Evolutionary conservation across 1,284 basidiomycete species (phyloP).

Genomic region (Ceratobasidium sp.): DNA sequence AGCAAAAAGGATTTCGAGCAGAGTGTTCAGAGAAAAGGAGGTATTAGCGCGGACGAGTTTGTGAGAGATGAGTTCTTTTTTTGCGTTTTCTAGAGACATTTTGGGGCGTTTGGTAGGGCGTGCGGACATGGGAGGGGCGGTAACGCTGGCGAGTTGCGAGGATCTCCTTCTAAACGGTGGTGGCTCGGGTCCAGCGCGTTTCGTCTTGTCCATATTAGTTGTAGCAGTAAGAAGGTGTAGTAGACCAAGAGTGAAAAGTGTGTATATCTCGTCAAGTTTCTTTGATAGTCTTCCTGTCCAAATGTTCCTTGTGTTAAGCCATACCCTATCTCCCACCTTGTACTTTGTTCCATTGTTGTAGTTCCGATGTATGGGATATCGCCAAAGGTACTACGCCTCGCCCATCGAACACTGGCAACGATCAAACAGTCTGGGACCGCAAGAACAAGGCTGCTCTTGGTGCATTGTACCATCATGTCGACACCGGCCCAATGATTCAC

Average conservation of each 20-base stretch:
- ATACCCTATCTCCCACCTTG: too few relatives aligned
- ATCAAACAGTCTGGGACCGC: not conserved
- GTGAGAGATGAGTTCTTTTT: not conserved
- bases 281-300: too few relatives aligned
- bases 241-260: too few relatives aligned
- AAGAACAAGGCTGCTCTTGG: not conserved
- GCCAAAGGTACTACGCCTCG: not conserved
- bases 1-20: not conserved
- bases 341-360: too few relatives aligned
- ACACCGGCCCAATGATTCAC: constrained; percentile 1
- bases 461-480: not conserved
- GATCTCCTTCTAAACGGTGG: too few relatives aligned
- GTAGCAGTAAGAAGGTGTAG: too few relatives aligned
- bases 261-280: too few relatives aligned
- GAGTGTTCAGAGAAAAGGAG: not conserved
- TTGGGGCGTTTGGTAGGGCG: not conserved
- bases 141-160: too few relatives aligned
- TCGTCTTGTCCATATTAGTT: too few relatives aligned
- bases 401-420: not conserved
- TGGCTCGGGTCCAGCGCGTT: too few relatives aligned
- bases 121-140: too few relatives aligned
- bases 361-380: constrained; percentile 4
- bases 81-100: not conserved
- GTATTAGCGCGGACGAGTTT: not conserved
- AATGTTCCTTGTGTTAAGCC: too few relatives aligned